Evolutionary conservation across 2,329 filamentous ascomycete genomes (phyloP), one percentile per base, ranked within the genome.

Genomic region (Chaetomium strumarium): DNA sequence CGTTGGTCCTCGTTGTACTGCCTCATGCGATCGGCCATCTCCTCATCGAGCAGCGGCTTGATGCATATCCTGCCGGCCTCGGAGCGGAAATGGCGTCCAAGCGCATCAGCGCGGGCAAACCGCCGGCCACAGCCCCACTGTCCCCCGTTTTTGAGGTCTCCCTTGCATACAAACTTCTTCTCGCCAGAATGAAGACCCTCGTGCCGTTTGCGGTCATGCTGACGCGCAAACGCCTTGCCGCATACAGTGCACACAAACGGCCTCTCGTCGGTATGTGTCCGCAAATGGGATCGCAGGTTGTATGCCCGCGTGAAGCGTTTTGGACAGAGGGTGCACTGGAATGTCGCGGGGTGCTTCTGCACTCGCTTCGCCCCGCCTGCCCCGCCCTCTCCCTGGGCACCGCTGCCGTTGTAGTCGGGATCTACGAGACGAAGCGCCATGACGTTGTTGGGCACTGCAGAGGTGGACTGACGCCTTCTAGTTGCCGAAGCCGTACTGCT

Each of bases 91-190:
- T 96, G 93, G 11, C 91, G 82, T 2, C 93, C 93, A 2, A 99
- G 77, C 5, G 93, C 93, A 73, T 99, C 93, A 5, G 93, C 93
- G 62, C 93, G 88, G 14, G 93, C 93, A 68, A 99, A 99, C 10
- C 91, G 82, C 56, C 93, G 81, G 3, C 90, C 90, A 62, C 93
- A 99, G 17, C 93, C 93, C 93, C 93, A 99, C 59, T 87, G 83
- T 5, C 85, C 85, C 43, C 85, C 84, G 2, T 83, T 83, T 60
- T 92, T 91, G 46, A 99, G 81, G 53, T 91, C 88, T 49, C 93
- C 93, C 61, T 90, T 90, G 72, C 93, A 99, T 8, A 97, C 88
- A 67, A 97, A 99, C 66, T 96, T 97, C 81, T 97, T 99, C 73
- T 99, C 93, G 39, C 93, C 93, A 0, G 89, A 95, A 66, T 99